Evolutionary conservation across 495 filamentous ascomycete genomes (phyloP).

Genomic region (Bacidia gigantensis): DNA sequence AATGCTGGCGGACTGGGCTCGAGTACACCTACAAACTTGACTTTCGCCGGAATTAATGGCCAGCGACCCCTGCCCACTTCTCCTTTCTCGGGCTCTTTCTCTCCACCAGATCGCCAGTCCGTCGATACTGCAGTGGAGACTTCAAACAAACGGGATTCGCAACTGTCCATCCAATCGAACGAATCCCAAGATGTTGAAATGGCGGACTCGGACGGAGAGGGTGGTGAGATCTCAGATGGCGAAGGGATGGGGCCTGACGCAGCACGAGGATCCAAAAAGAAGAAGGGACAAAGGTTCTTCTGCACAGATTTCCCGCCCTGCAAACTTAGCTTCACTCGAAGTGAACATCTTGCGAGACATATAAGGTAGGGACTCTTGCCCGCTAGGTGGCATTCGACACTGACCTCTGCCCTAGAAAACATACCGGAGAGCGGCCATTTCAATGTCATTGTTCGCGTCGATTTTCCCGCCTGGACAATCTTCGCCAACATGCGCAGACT

Average conservation of each 20-base stretch:
- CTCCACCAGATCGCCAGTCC: slow-evolving; percentile 29
- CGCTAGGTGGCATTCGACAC: slow-evolving; percentile 4
- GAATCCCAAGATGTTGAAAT: slow-evolving; percentile 65
- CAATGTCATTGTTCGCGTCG: slow-evolving; percentile 91
- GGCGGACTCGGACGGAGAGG: slow-evolving; percentile 62
- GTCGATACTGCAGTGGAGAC: slow-evolving; percentile 24
- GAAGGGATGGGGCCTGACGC: slow-evolving; percentile 58
- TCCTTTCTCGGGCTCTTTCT: slow-evolving; percentile 39
- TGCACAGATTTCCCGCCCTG: slow-evolving; percentile 96
- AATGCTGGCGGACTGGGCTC: slow-evolving; percentile 28
- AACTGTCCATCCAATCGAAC: slow-evolving; percentile 47
- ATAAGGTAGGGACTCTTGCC: slow-evolving; percentile 49
- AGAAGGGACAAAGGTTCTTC: slow-evolving; percentile 92
- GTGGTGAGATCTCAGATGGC: slow-evolving; percentile 50
- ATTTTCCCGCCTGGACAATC: slow-evolving; percentile 93
- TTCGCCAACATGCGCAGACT: slow-evolving; percentile 93
- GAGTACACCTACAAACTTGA: slow-evolving; percentile 49
- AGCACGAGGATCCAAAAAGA: slow-evolving; percentile 66
- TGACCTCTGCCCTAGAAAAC: slow-evolving; percentile 51
- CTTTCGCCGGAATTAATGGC: slow-evolving; percentile 38
- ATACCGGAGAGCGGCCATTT: slow-evolving; percentile 93
- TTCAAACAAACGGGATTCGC: slow-evolving; percentile 44
- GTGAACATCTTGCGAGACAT: slow-evolving; percentile 88
- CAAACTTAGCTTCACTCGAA: slow-evolving; percentile 87
- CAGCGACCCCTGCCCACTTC: slow-evolving; percentile 49